phyloP scores from a whole-genome alignment of 345 rosid genomes.

The Trapa bicornis region DNA sequence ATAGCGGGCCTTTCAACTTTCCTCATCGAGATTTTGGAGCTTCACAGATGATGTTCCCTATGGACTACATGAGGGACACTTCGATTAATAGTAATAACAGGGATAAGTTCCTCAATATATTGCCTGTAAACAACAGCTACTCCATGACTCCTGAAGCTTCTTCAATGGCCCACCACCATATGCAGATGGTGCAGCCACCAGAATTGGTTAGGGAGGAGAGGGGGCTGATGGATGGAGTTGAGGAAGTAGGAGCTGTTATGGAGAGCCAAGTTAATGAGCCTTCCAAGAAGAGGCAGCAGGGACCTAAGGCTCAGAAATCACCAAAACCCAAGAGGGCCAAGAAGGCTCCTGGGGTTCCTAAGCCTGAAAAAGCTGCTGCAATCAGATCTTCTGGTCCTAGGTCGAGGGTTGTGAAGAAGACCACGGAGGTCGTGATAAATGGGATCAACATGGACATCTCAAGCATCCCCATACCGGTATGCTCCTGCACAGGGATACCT shows the following conservation, averaged over 20 bases:
- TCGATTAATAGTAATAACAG: slow-evolving; percentile 18
- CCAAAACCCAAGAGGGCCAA: slow-evolving; percentile 17
- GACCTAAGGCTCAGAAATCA: slow-evolving; percentile 12
- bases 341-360: slow-evolving; percentile 16
- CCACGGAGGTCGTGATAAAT: slow-evolving; percentile 16
- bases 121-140: slow-evolving; percentile 10
- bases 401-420: slow-evolving; percentile 12
- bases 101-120: slow-evolving; percentile 11
- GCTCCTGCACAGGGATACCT: slow-evolving; percentile 23
- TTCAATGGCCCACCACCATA: slow-evolving; percentile 7
- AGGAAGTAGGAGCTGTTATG: slow-evolving; percentile 8
- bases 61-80: slow-evolving; percentile 15
- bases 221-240: slow-evolving; percentile 4
- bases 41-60: slow-evolving; percentile 8
- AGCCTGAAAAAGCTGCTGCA: slow-evolving; percentile 7
- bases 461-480: slow-evolving; percentile 22
- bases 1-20: slow-evolving; percentile 1
- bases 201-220: slow-evolving; percentile 13
- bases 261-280: slow-evolving; percentile 5
- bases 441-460: slow-evolving; percentile 24
- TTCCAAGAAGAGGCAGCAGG: slow-evolving; percentile 21
- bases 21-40: slow-evolving; percentile 13
- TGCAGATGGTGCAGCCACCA: slow-evolving; percentile 15
- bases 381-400: slow-evolving; percentile 11
- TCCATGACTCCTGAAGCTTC: slow-evolving; percentile 12